Evolutionary conservation across 768 basidiomycete genomes (phyloP), one percentile per base, ranked within the genome.

Genomic region (Russula earlei): DNA sequence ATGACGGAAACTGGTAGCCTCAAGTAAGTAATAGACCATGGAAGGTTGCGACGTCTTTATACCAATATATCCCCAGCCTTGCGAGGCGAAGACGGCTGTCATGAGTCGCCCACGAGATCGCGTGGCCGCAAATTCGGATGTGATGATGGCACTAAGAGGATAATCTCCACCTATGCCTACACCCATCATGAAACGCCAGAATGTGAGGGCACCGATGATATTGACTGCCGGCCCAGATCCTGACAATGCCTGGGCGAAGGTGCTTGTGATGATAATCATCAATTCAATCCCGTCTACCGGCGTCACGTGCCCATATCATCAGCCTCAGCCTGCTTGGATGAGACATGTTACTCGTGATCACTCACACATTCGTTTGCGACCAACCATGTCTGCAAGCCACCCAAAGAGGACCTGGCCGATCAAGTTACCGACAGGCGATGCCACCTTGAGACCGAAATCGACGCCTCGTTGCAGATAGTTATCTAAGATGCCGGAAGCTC

Each of bases 81-180:
- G 91, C 45, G 78, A 71, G 0, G 91, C 83, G 61, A 93, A 94
- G 0, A 92, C 89, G 7, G 85, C 87, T 1, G 85, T 84, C 89
- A 95, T 92, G 70, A 95, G 82, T 22, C 91, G 77, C 48, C 91
- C 91, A 62, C 91, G 81, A 49, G 76, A 82, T 36, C 79, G 78
- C n/a, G 83, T 86, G 1, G 87, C 76, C 0, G 91, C 85, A 64
- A 93, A 95, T 66, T 95, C 91, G 27, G 87, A 91, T 3, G 91
- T 81, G 63, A 94, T 93, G 62, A 91, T 84, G 15, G 91, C 86
- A 50, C 79, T 82, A 0, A 93, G 69, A 5, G 91, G 91, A 67
- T 94, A 93, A 63, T 94, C 91, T 14, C 91, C 91, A 4, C 91
- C 91, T 22, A 93, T 88, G 4, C 91, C 91, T 2, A 91, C 69